Percentiles rank a stretch among this genome's conserved stretches.
These are phyloP conservation scores for Pleurotus salmoneostramineus DNA, from an alignment of 768 basidiomycete genomes.

Conservation along the genomic window DNA sequence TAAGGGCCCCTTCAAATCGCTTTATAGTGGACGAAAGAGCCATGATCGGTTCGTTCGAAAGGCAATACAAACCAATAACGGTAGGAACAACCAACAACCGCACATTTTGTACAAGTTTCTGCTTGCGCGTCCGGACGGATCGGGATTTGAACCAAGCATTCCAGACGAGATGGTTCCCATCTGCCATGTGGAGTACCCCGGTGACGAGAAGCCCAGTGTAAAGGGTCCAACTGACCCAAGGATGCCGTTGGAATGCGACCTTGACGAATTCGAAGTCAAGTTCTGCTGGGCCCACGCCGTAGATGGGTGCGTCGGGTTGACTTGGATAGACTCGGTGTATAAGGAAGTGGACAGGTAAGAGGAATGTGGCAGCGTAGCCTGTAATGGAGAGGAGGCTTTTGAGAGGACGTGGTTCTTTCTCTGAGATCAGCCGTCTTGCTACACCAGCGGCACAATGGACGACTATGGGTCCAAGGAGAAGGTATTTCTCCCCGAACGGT, in stretches of 20 bases:
- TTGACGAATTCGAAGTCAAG: conserved; percentile 86
- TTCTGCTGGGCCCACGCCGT: conserved; percentile 65
- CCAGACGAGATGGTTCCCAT: conserved; percentile 55
- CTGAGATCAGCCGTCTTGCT: conserved; percentile 53
- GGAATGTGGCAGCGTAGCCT: conserved; percentile 53
- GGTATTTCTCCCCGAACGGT: conserved; percentile 56
- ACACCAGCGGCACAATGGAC: conserved; percentile 58
- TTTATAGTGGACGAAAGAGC: conserved; percentile 41
- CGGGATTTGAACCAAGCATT: conserved; percentile 38
- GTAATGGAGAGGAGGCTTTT: conserved; percentile 50
- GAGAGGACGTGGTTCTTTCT: conserved; percentile 25
- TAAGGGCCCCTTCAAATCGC: conserved; percentile 51
- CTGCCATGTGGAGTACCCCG: conserved; percentile 55
- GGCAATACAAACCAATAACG: conserved; percentile 32
- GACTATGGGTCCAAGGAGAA: conserved; percentile 64
- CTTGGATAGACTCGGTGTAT: conserved; percentile 62
- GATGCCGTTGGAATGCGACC: conserved; percentile 58
- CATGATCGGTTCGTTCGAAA: neutral
- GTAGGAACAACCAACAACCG: conserved; percentile 50
- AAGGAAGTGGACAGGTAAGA: conserved; percentile 66
- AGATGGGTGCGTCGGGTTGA: conserved; percentile 42
- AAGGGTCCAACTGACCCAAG: conserved; percentile 53
- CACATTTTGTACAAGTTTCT: conserved; percentile 28
- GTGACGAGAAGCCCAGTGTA: conserved; percentile 60
- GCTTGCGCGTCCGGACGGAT: conserved; percentile 13